A percentile compares a stretch with the other conserved stretches of the same genome.
Evolutionary conservation across 1,284 basidiomycete species (phyloP).

Genomic region (Fomitiporia mediterranea): DNA sequence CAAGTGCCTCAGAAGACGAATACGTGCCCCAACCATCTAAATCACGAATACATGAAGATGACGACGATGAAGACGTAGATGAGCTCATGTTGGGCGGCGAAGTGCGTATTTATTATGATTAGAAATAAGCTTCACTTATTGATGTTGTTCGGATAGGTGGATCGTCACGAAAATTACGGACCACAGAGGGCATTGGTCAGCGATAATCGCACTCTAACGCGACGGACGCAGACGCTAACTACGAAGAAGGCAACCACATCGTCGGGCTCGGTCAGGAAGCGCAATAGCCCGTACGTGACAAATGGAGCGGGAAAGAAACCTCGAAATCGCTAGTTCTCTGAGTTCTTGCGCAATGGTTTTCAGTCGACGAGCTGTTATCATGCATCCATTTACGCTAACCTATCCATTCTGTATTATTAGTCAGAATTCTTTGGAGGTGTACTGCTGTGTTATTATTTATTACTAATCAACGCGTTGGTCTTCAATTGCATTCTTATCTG

Average conservation of each 20-base stretch:
- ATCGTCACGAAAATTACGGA: constrained; percentile 7
- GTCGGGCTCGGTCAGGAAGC: constrained; percentile 6
- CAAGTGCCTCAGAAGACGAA: background rate
- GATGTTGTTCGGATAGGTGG: background rate
- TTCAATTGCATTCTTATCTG: too few relatives aligned
- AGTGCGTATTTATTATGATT: background rate
- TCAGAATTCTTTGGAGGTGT: too few relatives aligned
- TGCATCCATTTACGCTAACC: too few relatives aligned
- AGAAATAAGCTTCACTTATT: background rate
- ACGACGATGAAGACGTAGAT: constrained; percentile 18
- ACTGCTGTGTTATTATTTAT: too few relatives aligned
- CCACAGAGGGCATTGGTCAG: background rate
- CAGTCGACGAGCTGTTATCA: too few relatives aligned
- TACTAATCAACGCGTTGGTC: too few relatives aligned
- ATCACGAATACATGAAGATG: constrained; percentile 2
- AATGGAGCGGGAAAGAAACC: constrained; percentile 11
- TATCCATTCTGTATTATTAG: too few relatives aligned
- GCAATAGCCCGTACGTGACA: constrained; percentile 17
- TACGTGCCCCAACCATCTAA: constrained; percentile 1
- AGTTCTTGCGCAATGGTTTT: too few relatives aligned
- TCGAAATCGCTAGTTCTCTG: constrained; percentile 3
- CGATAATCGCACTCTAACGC: background rate
- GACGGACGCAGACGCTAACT: constrained; percentile 9
- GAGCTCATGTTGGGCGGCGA: constrained; percentile 17
- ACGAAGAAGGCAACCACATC: background rate